Evolutionary conservation across 1,284 basidiomycete genomes (phyloP).

Genomic region (Leccinum angustisporum): DNA sequence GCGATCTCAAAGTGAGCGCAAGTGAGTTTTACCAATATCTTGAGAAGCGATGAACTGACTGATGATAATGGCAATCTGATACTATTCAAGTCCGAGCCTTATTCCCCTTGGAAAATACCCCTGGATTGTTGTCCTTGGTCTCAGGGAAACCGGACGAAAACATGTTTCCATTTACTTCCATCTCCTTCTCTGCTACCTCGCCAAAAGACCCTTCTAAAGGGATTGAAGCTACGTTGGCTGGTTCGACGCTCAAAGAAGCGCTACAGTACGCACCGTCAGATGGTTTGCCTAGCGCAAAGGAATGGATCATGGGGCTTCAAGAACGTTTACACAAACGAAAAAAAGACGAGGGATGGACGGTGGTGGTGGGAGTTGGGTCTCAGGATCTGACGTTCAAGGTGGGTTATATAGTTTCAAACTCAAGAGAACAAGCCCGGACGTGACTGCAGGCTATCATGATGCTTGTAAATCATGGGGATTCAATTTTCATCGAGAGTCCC

Average conservation of each 20-base stretch:
- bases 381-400: constrained; percentile 1
- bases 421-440: not conserved
- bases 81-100: not conserved
- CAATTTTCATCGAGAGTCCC: not conserved
- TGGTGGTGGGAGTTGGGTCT: not conserved
- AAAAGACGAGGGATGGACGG: constrained; percentile 1
- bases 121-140: not conserved
- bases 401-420: not conserved
- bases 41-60: not conserved
- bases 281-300: too few species aligned
- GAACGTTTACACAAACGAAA: constrained; percentile 2
- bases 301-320: too few species aligned
- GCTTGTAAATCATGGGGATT: constrained; percentile 1
- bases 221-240: too few species aligned
- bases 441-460: not conserved
- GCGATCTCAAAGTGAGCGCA: not conserved
- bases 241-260: too few species aligned
- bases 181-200: not conserved
- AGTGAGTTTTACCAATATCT: too few species aligned
- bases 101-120: constrained; percentile 3
- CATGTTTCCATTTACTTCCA: constrained; percentile 3
- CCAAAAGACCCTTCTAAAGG: too few species aligned
- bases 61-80: not conserved
- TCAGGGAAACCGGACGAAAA: not conserved
- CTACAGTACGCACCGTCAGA: too few species aligned